A percentile compares a stretch with the other conserved stretches of the same genome.
Evolutionary conservation across 2,329 filamentous ascomycete species (phyloP).

Genomic region (Chaetomium sp.): DNA sequence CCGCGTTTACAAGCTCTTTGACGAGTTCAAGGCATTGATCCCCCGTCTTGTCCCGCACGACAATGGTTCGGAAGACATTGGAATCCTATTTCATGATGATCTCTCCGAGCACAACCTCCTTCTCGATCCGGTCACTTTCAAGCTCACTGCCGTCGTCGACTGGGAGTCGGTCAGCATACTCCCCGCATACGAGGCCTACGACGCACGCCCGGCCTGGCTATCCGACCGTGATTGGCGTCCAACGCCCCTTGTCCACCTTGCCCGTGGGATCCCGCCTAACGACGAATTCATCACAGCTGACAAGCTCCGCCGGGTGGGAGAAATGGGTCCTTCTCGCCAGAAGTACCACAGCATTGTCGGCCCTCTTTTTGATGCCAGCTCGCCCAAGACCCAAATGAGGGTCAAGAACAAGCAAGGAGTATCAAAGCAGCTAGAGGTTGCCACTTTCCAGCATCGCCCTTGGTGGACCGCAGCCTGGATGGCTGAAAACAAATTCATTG

Average conservation of each 20-base stretch:
- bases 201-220: constrained; percentile 6
- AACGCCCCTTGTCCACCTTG: constrained; percentile 5
- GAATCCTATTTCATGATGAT: constrained; percentile 13
- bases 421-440: constrained; percentile 12
- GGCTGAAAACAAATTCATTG: constrained; percentile 3
- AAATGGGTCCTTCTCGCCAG: not conserved
- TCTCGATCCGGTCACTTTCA: constrained; percentile 10
- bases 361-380: constrained; percentile 1
- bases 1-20: constrained; percentile 6
- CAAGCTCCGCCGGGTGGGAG: constrained; percentile 1
- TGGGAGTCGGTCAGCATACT: constrained; percentile 13
- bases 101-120: constrained; percentile 15
- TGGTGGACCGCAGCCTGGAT: constrained; percentile 13
- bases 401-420: constrained; percentile 6
- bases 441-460: constrained; percentile 8
- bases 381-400: not conserved
- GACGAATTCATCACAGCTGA: constrained; percentile 4
- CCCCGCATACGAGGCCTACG: constrained; percentile 11
- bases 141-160: constrained; percentile 11
- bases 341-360: constrained; percentile 5
- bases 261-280: constrained; percentile 9
- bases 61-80: constrained; percentile 9
- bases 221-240: constrained; percentile 13
- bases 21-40: constrained; percentile 3
- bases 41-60: constrained; percentile 8